Evolutionary conservation across 495 filamentous ascomycete species (phyloP), one percentile per base, ranked within the genome.

Genomic region (Podospora appendiculata): DNA sequence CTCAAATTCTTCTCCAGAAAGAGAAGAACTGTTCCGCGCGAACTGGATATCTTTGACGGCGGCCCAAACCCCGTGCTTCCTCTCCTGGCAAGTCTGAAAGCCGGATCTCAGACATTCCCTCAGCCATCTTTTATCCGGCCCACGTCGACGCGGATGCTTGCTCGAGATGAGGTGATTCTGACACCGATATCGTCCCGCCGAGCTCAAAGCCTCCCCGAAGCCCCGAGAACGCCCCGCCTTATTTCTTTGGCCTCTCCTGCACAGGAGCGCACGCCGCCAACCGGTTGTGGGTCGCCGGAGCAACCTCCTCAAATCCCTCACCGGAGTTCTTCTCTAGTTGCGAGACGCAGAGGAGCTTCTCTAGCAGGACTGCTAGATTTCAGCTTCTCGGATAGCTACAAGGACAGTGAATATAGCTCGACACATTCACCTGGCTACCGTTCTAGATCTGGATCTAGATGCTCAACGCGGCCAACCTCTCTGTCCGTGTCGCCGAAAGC

Each of bases 81-180:
- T 6, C 33, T 34, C 14, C 12, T 49, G 8, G 25, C 25, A 25
- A 25, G 25, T 5, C 25, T 25, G 25, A 18, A 42, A 14, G 35
- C 47, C 4, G 53, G 47, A 34, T 19, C 52, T 7, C 56, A 48
- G 34, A 61, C 57, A 11, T 77, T 75, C 47, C 74, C 74, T 8
- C 61, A 68, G 34, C 72, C 74, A 9, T 72, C 74, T 1, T 77
- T 69, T 56, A 70, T 77, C 47, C 58, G 67, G 34, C 74, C 73
- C n/a, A 75, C 66, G 11, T 71, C 71, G 13, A 66, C 57, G 34
- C 66, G 68, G 7, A 77, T 77, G 74, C 53, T 66, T 45, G 72
- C 74, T 8, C 64, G 74, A 17, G 67, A 76, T 25, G 72, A 73
- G 42, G 46, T 61, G 4, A 38, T 56, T 41, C 41, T 60, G 41